phyloP scores from a whole-genome alignment of 108 stramenopile genomes.

The Aurantiochytrium sp. region DNA sequence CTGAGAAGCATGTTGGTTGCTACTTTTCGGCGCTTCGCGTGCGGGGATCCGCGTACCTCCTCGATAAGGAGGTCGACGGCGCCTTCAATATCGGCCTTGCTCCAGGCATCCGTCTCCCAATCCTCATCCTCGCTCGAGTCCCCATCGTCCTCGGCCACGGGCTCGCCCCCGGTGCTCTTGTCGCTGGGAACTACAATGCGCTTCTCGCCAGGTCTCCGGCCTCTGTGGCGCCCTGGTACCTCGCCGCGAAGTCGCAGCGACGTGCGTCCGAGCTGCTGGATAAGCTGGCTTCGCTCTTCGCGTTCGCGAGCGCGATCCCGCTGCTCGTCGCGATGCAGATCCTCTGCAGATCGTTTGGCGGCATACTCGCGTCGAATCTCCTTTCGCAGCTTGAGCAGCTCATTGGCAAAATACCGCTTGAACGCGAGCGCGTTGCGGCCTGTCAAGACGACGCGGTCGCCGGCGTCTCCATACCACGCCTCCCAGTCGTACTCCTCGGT shows the following conservation, averaged over 20 bases:
- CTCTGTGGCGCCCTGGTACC: not conserved
- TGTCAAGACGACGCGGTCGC: not conserved
- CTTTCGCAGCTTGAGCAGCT: not conserved
- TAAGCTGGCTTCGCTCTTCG: not conserved
- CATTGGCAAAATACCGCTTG: not conserved
- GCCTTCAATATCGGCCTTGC: not conserved
- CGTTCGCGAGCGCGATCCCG: not conserved
- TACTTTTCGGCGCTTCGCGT: not conserved
- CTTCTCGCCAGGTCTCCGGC: not conserved
- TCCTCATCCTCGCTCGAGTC: not conserved
- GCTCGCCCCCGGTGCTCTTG: not conserved
- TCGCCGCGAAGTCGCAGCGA: not conserved
- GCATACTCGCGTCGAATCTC: not conserved
- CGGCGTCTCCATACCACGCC: not conserved
- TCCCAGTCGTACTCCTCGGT: not conserved
- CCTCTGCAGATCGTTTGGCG: not conserved
- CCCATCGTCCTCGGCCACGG: not conserved
- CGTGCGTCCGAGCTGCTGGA: not conserved
- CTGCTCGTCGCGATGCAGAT: not conserved
- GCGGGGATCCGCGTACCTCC: not conserved
- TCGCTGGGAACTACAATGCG: not conserved
- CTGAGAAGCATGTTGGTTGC: not conserved
- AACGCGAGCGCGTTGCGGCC: not conserved
- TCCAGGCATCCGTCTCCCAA: conserved; percentile 13
- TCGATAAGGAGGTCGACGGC: not conserved